Base-by-base conservation (phyloP, 192 early-diverging fungal species). In the Coemansia sp. region DNA sequence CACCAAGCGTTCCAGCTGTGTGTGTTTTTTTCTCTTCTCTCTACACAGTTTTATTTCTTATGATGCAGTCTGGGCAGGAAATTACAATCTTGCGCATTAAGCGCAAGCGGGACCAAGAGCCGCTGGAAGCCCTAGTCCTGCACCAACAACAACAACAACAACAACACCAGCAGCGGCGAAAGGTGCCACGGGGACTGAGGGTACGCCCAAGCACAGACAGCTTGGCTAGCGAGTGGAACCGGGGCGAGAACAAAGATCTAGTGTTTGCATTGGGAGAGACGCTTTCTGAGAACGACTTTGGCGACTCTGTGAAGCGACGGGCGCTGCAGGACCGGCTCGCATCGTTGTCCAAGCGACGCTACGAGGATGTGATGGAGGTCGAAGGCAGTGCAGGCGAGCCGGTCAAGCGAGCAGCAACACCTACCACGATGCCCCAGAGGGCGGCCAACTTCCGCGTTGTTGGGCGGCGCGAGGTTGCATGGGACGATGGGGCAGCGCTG, bases 81-180 rank as follows among this genome's bases (percentile, higher is more conserved):
- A 53, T 79, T 11, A 85, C 85, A 7, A 80, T 88, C 27, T 60
- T 88, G n/a, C 76, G 86, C 5, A 81, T 88, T 50, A 88, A 88
- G 59, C 80, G 86, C n/a, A 85, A 82, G 47, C 79, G 86, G 25
- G 73, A 59, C 39, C 84, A 85, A 32, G 84, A 88, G 47, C 86
- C 86, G 7, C 58, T 86, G 3, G 84, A 86, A 21, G 83, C 83
- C 1, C 68, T 88, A 22, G 44, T 65, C 1, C 38, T 72, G 19
- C 56, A 59, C n/a, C 56, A 60, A 17, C 43, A 64, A 36, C 33
- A 44, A 19, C 51, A 54, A 14, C 63, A 44, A 22, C 51, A 48
- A 11, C 40, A 43, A 29, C 27, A 40, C 25, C 42, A 39, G 20
- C 30, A 33, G 34, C 25, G 44, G 31, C 18, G 35, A 18, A 53